A percentile compares a stretch with the other conserved stretches of the same genome.
These are phyloP conservation scores for Lagerstroemia fauriei DNA, from an alignment of 441 rosid species.

Conservation along the genomic window DNA sequence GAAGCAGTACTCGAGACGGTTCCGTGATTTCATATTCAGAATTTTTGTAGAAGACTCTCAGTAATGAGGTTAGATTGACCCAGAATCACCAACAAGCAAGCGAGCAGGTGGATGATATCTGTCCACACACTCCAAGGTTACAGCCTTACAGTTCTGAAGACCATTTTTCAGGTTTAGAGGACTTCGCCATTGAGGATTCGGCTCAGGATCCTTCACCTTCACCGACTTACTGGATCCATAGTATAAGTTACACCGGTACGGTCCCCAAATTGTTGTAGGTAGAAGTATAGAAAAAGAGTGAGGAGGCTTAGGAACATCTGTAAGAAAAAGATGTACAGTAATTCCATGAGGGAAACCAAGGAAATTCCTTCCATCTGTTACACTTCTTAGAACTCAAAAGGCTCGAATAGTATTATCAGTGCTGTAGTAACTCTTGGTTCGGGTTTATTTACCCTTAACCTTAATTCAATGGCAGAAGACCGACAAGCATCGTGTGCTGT, in stretches of 20 bases:
- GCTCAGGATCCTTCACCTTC: neutral
- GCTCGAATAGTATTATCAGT: neutral
- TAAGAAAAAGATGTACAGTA: constrained; percentile 3
- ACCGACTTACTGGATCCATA: neutral
- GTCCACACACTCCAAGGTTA: constrained; percentile 13
- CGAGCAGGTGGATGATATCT: constrained; percentile 9
- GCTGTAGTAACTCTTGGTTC: neutral
- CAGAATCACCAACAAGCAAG: neutral
- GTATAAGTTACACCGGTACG: neutral
- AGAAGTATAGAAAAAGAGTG: neutral
- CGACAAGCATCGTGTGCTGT: neutral
- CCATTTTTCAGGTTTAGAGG: neutral
- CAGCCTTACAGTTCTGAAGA: neutral
- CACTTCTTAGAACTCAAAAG: neutral
- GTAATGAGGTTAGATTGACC: constrained; percentile 3
- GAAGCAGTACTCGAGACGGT: constrained; percentile 32
- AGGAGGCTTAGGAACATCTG: neutral
- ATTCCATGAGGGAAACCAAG: neutral
- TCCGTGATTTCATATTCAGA: constrained; percentile 29
- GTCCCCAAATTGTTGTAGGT: neutral
- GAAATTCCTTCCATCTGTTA: neutral
- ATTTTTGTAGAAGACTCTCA: constrained; percentile 26
- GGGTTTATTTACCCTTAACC: neutral
- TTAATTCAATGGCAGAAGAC: neutral
- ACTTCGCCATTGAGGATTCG: neutral